A percentile compares a stretch with the other conserved stretches of the same genome.
Evolutionary conservation across 164 flowering plant species (phyloP).

Genomic region (Akebia trifoliata): DNA sequence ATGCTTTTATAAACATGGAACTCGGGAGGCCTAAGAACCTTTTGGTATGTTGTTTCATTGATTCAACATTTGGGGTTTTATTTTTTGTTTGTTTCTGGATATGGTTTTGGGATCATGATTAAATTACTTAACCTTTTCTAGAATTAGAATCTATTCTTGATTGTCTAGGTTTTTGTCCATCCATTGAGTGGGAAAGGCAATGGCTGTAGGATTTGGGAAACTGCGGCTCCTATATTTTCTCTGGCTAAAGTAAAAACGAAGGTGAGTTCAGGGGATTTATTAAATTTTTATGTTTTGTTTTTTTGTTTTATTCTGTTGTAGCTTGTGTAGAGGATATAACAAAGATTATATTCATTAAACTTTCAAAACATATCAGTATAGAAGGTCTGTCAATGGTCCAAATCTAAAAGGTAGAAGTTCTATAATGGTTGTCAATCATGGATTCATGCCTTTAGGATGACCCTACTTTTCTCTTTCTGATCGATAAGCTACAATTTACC

Average conservation of each 20-base stretch:
- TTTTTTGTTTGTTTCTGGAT: slow-evolving; percentile 3
- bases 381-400: no score
- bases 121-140: slow-evolving; percentile 14
- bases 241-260: slow-evolving; percentile 75
- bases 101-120: background rate
- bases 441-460: no score
- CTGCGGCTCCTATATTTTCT: slow-evolving; percentile 70
- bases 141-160: slow-evolving; percentile 17
- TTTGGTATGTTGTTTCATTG: slow-evolving; percentile 46
- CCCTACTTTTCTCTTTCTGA: no score
- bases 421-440: no score
- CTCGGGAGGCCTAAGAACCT: slow-evolving; percentile 69
- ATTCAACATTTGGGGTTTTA: slow-evolving; percentile 1
- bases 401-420: no score
- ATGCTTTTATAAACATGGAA: slow-evolving; percentile 39
- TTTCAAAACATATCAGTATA: no score
- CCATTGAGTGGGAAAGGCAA: slow-evolving; percentile 84
- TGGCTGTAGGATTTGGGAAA: slow-evolving; percentile 74
- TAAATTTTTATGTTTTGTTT: background rate
- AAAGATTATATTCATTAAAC: no score
- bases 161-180: slow-evolving; percentile 74
- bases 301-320: no score
- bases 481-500: no score
- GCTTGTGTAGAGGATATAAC: no score
- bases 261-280: slow-evolving; percentile 33